phyloP scores from a whole-genome alignment of 768 basidiomycete species.

The Tubosaeta sp. region DNA sequence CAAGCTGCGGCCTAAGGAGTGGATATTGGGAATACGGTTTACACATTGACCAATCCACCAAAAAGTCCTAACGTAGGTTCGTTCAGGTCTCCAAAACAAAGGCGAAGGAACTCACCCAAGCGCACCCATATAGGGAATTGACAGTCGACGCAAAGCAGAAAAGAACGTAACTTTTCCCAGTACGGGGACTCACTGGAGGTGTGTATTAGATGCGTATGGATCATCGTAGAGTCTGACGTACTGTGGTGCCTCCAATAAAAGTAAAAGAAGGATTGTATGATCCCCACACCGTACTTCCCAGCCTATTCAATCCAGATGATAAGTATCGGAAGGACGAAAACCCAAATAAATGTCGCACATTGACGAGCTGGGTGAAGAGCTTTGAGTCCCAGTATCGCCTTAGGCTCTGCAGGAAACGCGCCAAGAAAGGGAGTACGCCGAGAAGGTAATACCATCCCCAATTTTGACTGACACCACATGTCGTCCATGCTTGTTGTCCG shows the following conservation, averaged over 20 bases:
- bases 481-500: conserved; percentile 47
- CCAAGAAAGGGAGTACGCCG: conserved; percentile 61
- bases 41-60: conserved; percentile 91
- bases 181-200: conserved; percentile 28
- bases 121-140: conserved; percentile 64
- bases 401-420: conserved; percentile 81
- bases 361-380: conserved; percentile 75
- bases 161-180: conserved; percentile 52
- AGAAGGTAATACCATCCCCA: conserved; percentile 67
- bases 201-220: not conserved
- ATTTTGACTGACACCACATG: conserved; percentile 36
- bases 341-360: conserved; percentile 47
- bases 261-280: conserved; percentile 64
- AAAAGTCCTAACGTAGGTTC: conserved; percentile 55
- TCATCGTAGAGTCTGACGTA: conserved; percentile 11
- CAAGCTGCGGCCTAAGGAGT: conserved; percentile 68
- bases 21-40: conserved; percentile 50
- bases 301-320: conserved; percentile 44
- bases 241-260: conserved; percentile 75
- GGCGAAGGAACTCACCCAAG: conserved; percentile 63
- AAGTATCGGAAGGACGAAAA: not conserved
- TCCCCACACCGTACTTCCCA: conserved; percentile 75
- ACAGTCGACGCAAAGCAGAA: conserved; percentile 64
- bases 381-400: conserved; percentile 83
- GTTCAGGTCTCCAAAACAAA: not conserved